Evolutionary conservation across 2,329 filamentous ascomycete species (phyloP), one percentile per base, ranked within the genome.

Genomic region (Grosmannia clavigera): DNA sequence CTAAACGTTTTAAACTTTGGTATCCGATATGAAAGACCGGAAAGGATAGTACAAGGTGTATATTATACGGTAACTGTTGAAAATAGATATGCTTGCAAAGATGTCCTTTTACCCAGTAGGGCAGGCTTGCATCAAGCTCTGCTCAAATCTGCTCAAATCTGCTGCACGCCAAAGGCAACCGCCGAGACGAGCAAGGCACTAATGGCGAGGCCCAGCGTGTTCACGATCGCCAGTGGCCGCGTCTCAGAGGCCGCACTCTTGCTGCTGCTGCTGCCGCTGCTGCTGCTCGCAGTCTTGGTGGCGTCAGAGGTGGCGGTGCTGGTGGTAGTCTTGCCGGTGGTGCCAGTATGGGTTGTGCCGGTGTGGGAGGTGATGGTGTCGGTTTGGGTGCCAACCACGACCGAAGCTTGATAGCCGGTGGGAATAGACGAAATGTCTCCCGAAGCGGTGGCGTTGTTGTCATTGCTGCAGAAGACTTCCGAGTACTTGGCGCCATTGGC

Each of bases 381-480:
- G 33, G 33, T 27, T 11, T 27, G 33, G 33, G 33, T 27, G 35
- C 33, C 35, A 31, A 11, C 38, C 16, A 59, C 40, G 6, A 59
- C 58, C 9, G 58, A 55, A 19, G 58, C 58, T 5, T 35, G 3
- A 22, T 53, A 53, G n/a, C 58, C 54, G 7, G 58, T 55, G 7
- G 58, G 51, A 10, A 55, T 27, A 29, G 38, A 14, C 14, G 22
- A 25, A 29, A 22, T 22, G 6, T 40, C 50, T 14, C 33, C 58
- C 1, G 58, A 50, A 29, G 58, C 58, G 1, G 58, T 50, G 29
- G 51, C 58, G 7, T n/a, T 59, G 51, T 31, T 50, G n/a, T 50
- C 54, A 12, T 52, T 43, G 52, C 35, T 35, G 52, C 58, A 59
- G 22, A 59, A 59, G 29, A 59, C 58, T 40, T 59, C 58, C 22